Evolutionary conservation across 352 stramenopile genomes (phyloP), one percentile per base, ranked within the genome.

Genomic region (Thalassiosira sp.): DNA sequence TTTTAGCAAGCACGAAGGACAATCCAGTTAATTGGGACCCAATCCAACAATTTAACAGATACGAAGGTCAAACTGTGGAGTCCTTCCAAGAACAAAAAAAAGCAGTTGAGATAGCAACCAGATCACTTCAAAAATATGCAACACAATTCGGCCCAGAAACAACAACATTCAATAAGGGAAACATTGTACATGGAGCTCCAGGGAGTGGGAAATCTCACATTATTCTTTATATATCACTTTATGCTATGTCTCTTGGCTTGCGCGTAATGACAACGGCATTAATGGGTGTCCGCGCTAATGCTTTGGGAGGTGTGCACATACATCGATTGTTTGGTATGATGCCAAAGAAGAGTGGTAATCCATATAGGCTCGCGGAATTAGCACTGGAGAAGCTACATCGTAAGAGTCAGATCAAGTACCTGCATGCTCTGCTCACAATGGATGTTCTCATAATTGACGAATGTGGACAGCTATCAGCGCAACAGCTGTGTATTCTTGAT

Each of bases 381-480:
- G 51, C 75, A 6, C 8, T 72, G 16, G 46, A 79, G 2, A 76
- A 79, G 28, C 20, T 83, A 1, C 31, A 69, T 25, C 35, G 16
- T 18, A 78, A 78, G 31, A 49, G 7, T 1, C 45, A 81, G 13
- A 46, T 81, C 11, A 51, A 54, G 8, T 43, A 64, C 11, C 27
- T 72, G 1, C 75, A 79, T 31, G 16, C 49, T 3, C 1, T 83
- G 0, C 18, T 72, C 15, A 84, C 68, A 5, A 59, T 79, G 51
- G 76, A 84, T 42, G 45, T 73, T 28, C 13, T 84, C n/a, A 40
- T 76, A 15, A 33, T 76, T 25, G 72, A 81, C 43, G 75, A 84
- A 43, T 65, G 22, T 48, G 75, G 75, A 5, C 45, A 75, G 37
- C 25, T 76, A 7, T 77, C 63, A 37, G 57, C 76, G 13, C n/a